A percentile compares a stretch with the other conserved stretches of the same genome.
Evolutionary conservation across 495 filamentous ascomycete species (phyloP).

Genomic region (Lentithecium fluviatile): DNA sequence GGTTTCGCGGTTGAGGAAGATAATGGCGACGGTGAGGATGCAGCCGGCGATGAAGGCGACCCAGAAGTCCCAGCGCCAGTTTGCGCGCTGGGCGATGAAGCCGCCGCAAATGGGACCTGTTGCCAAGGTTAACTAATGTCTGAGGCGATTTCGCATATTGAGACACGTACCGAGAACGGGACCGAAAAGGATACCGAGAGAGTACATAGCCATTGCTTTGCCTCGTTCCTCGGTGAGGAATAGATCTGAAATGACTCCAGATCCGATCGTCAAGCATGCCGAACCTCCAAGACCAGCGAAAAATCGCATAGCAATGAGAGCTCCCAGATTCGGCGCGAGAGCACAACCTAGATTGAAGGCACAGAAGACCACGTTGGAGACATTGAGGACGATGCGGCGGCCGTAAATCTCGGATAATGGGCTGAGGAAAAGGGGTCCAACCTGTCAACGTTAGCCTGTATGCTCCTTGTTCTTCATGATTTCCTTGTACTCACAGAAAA

Average conservation of each 20-base stretch:
- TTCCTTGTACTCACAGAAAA: constrained; percentile 49
- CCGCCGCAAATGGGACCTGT: constrained; percentile 60
- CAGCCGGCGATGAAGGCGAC: constrained; percentile 46
- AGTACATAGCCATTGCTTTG: constrained; percentile 28
- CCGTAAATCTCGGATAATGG: constrained; percentile 77
- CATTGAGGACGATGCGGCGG: constrained; percentile 44
- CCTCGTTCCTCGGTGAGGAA: constrained; percentile 26
- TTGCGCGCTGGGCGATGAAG: constrained; percentile 53
- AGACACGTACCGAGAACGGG: constrained; percentile 52
- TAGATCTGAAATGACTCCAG: constrained; percentile 33
- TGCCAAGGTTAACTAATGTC: background rate
- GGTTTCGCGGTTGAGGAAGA: constrained; percentile 37
- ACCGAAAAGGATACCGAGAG: constrained; percentile 29
- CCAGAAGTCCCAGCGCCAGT: constrained; percentile 69
- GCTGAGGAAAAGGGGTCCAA: constrained; percentile 65
- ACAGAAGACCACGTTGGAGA: constrained; percentile 31
- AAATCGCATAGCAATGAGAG: constrained; percentile 65
- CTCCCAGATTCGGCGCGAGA: constrained; percentile 56
- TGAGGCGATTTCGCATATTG: constrained; percentile 48
- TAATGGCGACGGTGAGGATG: constrained; percentile 31
- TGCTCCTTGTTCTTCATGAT: background rate
- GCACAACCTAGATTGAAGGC: constrained; percentile 70
- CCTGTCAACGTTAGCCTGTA: background rate
- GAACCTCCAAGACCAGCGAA: constrained; percentile 63
- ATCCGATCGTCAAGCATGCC: constrained; percentile 54